Percentiles rank a stretch among this genome's conserved stretches.
These are phyloP conservation scores for Trichosporon ovoides DNA, from an alignment of 1,284 basidiomycete species.

Conservation along the genomic window DNA sequence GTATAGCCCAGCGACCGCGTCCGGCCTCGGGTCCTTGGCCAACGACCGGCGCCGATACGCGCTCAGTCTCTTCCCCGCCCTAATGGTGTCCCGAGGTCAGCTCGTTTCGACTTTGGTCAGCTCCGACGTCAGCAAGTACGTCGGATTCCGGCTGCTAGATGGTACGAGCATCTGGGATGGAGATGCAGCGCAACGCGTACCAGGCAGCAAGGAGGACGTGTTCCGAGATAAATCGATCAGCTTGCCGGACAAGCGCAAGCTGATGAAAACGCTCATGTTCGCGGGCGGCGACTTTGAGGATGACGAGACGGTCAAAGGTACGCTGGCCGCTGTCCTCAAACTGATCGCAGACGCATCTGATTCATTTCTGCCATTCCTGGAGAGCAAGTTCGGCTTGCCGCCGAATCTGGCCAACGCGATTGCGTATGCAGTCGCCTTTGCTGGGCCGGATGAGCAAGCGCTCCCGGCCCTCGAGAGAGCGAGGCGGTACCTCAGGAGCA, in stretches of 20 bases:
- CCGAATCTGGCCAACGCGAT: constrained; percentile 59
- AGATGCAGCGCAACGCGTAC: constrained; percentile 60
- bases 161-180: constrained; percentile 55
- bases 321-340: background rate
- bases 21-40: constrained; percentile 38
- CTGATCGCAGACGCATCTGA: constrained; percentile 52
- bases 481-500: constrained; percentile 66
- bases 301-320: constrained; percentile 42
- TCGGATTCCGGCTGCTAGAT: constrained; percentile 82
- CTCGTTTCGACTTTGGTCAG: constrained; percentile 73
- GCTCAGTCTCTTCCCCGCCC: constrained; percentile 72
- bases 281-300: constrained; percentile 68
- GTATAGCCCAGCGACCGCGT: background rate
- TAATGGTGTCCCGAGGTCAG: constrained; percentile 74
- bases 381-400: constrained; percentile 60
- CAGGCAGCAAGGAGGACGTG: constrained; percentile 85
- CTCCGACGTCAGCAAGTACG: constrained; percentile 84
- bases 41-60: constrained; percentile 71
- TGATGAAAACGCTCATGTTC: constrained; percentile 89
- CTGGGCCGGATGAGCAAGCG: constrained; percentile 57
- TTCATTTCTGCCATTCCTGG: constrained; percentile 61
- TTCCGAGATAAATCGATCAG: constrained; percentile 77
- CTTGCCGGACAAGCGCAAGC: constrained; percentile 77
- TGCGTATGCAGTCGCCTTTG: constrained; percentile 67
- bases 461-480: constrained; percentile 62